A percentile compares a stretch with the other conserved stretches of the same genome.
phyloP scores from a whole-genome alignment of 768 basidiomycete species.

The Suillus fuscotomentosus region DNA sequence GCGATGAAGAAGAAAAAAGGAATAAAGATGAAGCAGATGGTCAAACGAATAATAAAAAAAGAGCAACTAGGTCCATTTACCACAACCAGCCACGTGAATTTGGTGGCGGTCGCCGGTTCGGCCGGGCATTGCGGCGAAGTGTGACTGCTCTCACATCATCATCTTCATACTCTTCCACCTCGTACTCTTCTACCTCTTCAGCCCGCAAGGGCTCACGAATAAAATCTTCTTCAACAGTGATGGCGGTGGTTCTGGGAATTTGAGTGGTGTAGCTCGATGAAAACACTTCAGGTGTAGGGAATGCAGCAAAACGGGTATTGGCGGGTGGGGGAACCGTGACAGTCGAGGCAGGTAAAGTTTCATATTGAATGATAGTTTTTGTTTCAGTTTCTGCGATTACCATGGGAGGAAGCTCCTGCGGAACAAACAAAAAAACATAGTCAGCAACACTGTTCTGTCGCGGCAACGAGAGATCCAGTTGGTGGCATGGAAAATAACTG shows the following conservation, averaged over 20 bases:
- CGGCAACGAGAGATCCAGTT: constrained; percentile 38
- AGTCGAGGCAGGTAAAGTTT: constrained; percentile 53
- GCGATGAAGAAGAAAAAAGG: constrained; percentile 4
- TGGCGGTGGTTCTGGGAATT: constrained; percentile 72
- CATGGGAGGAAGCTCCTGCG: constrained; percentile 42
- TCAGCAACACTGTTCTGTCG: constrained; percentile 34
- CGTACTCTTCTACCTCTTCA: constrained; percentile 40
- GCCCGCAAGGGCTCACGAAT: constrained; percentile 29
- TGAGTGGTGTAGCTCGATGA: constrained; percentile 56
- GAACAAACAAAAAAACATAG: constrained; percentile 20
- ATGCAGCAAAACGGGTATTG: constrained; percentile 72
- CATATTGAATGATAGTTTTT: constrained; percentile 57
- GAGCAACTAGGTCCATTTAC: constrained; percentile 34
- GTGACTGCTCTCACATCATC: constrained; percentile 39
- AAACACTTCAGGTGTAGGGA: constrained; percentile 66
- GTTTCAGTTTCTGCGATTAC: constrained; percentile 53
- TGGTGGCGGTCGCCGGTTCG: constrained; percentile 45
- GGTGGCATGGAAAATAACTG: constrained; percentile 27
- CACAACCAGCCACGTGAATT: constrained; percentile 56
- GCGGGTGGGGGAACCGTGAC: constrained; percentile 74
- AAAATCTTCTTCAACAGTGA: constrained; percentile 63
- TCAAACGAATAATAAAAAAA: constrained; percentile 22
- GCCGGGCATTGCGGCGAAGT: constrained; percentile 41
- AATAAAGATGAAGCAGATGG: constrained; percentile 20
- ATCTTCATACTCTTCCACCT: constrained; percentile 41